Evolutionary conservation across 768 basidiomycete species (phyloP).

Genomic region (Rhizopogon roseolus): DNA sequence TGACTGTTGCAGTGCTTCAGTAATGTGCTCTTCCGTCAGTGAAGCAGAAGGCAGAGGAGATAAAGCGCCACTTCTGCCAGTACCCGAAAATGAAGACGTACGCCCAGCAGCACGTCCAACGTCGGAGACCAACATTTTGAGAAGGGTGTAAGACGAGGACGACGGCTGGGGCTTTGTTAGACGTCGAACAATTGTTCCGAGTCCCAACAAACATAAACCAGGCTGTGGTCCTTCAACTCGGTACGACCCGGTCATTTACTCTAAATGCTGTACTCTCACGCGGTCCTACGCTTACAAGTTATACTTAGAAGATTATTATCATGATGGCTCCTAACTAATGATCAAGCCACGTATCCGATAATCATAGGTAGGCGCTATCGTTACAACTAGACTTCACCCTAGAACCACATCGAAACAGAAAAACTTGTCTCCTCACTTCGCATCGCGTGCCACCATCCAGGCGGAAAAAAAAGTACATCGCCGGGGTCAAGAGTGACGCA

Average conservation of each 20-base stretch:
- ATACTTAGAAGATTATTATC: background rate
- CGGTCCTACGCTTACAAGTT: background rate
- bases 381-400: slow-evolving; percentile 17
- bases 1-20: slow-evolving; percentile 61
- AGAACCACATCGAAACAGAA: slow-evolving; percentile 93
- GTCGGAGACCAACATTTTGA: slow-evolving; percentile 26
- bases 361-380: background rate
- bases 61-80: slow-evolving; percentile 20
- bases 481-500: slow-evolving; percentile 69
- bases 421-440: slow-evolving; percentile 77
- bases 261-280: slow-evolving; percentile 13
- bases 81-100: slow-evolving; percentile 22
- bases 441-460: slow-evolving; percentile 95
- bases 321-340: background rate
- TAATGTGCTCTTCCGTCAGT: slow-evolving; percentile 53
- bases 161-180: slow-evolving; percentile 12
- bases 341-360: background rate
- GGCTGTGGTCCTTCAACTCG: slow-evolving; percentile 12
- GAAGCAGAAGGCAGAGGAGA: slow-evolving; percentile 32
- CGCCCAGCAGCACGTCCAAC: slow-evolving; percentile 22
- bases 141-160: background rate
- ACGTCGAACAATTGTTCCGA: slow-evolving; percentile 16
- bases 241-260: slow-evolving; percentile 20
- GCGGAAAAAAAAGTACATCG: slow-evolving; percentile 85
- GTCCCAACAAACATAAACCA: slow-evolving; percentile 10